Evolutionary conservation across 805 yeast genomes (phyloP).

Genomic region (Ogataea thermomethanolica): DNA sequence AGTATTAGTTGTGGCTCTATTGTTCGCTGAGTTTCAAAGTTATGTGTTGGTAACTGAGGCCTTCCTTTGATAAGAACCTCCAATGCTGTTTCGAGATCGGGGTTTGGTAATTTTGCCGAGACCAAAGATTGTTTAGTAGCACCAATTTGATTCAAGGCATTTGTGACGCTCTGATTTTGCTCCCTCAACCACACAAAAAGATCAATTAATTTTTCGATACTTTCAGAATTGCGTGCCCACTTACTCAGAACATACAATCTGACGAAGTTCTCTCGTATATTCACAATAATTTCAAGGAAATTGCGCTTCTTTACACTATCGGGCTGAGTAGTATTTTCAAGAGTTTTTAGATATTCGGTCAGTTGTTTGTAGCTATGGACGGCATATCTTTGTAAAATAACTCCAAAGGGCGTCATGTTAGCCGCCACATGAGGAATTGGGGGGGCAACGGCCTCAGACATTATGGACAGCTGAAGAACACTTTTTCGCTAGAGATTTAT

Average conservation of each 20-base stretch:
- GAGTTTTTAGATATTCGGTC: constrained; percentile 54
- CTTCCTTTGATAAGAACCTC: constrained; percentile 78
- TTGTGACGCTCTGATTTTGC: constrained; percentile 64
- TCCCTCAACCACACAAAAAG: constrained; percentile 82
- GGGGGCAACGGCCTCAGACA: constrained; percentile 20
- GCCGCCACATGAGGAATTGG: constrained; percentile 65
- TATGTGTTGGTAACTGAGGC: constrained; percentile 69
- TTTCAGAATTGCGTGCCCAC: constrained; percentile 77
- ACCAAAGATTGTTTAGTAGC: constrained; percentile 66
- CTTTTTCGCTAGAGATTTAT: background rate
- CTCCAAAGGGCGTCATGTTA: constrained; percentile 63
- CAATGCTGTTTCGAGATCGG: constrained; percentile 82
- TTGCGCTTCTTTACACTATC: constrained; percentile 65
- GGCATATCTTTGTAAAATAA: constrained; percentile 56
- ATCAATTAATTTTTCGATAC: constrained; percentile 75
- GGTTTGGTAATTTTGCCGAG: constrained; percentile 89
- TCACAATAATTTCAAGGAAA: constrained; percentile 65
- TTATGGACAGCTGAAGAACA: constrained; percentile 1
- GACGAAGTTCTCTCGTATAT: constrained; percentile 76
- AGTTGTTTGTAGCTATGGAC: constrained; percentile 63
- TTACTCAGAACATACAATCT: constrained; percentile 81
- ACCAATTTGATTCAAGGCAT: constrained; percentile 64
- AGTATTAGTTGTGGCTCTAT: constrained; percentile 56
- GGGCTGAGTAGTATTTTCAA: constrained; percentile 48
- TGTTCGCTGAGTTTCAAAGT: constrained; percentile 45